These are phyloP conservation scores for Lachnellula occidentalis DNA, from an alignment of 2,329 filamentous ascomycete species.

Conservation along the genomic window DNA sequence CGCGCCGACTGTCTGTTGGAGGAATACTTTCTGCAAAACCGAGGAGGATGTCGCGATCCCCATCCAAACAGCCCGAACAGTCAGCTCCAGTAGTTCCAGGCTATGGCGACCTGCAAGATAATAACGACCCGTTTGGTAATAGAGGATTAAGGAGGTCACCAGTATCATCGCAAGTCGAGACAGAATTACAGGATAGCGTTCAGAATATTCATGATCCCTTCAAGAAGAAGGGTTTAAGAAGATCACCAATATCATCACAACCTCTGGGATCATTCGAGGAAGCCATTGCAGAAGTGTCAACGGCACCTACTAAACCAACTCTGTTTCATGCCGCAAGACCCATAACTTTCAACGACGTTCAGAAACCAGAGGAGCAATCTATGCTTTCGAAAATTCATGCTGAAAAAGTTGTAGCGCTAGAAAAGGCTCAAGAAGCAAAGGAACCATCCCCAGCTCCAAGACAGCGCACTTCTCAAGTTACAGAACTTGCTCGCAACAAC, in stretches of 20 bases:
- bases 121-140: slow-evolving; percentile 10
- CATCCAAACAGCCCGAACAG: slow-evolving; percentile 15
- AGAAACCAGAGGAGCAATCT: not conserved
- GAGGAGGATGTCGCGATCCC: slow-evolving; percentile 26
- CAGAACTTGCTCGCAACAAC: not conserved
- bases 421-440: not conserved
- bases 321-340: slow-evolving; percentile 2
- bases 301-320: slow-evolving; percentile 13
- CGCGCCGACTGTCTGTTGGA: slow-evolving; percentile 13
- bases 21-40: slow-evolving; percentile 24
- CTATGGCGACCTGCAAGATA: slow-evolving; percentile 6
- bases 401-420: not conserved
- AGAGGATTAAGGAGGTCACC: slow-evolving; percentile 11
- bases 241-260: slow-evolving; percentile 2
- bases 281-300: slow-evolving; percentile 9
- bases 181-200: not conserved
- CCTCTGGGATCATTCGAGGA: not conserved
- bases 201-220: not conserved
- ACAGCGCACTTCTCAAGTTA: not conserved
- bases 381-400: not conserved
- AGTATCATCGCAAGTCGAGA: slow-evolving; percentile 1
- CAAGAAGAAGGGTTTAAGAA: slow-evolving; percentile 8
- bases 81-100: not conserved
- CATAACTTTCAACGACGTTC: not conserved
- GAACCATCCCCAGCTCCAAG: not conserved